These are phyloP conservation scores for Ganoderma lingzhi DNA, from an alignment of 1,284 basidiomycete genomes.

Conservation along the genomic window DNA sequence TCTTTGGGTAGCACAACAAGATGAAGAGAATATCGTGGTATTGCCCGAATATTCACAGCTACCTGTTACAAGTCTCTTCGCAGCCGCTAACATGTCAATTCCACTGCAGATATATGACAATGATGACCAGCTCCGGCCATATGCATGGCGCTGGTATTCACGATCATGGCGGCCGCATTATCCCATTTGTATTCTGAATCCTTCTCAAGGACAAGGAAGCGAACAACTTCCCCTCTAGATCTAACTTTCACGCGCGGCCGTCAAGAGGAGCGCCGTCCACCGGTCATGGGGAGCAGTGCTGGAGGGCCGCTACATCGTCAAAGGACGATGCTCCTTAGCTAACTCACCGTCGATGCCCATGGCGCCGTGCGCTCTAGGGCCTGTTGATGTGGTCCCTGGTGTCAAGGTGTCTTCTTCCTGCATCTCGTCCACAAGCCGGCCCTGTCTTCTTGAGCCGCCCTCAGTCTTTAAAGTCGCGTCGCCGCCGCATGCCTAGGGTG, in stretches of 20 bases:
- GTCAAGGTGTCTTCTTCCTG: not conserved
- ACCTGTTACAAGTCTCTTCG: not conserved
- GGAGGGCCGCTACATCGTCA: not conserved
- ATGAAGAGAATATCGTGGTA: not conserved
- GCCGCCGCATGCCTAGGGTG: too few relatives aligned
- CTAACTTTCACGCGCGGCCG: not conserved
- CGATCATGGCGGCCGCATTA: too few relatives aligned
- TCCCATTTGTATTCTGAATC: too few relatives aligned
- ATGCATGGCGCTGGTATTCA: too few relatives aligned
- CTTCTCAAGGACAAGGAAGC: not conserved
- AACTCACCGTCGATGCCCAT: not conserved
- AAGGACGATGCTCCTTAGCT: not conserved
- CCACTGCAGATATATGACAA: not conserved
- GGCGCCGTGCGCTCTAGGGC: too few relatives aligned
- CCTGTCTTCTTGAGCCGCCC: not conserved
- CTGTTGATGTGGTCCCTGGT: slow-evolving; percentile 23
- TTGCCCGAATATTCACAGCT: not conserved
- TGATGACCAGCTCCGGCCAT: not conserved
- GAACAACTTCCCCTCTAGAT: not conserved
- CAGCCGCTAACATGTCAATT: not conserved
- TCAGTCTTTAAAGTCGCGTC: not conserved
- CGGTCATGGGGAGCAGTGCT: not conserved
- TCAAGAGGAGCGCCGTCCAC: not conserved
- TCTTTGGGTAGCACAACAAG: not conserved
- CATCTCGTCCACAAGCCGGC: not conserved